Evolutionary conservation across 2,329 filamentous ascomycete species (phyloP).

Genomic region (Ophiostoma ulmi): DNA sequence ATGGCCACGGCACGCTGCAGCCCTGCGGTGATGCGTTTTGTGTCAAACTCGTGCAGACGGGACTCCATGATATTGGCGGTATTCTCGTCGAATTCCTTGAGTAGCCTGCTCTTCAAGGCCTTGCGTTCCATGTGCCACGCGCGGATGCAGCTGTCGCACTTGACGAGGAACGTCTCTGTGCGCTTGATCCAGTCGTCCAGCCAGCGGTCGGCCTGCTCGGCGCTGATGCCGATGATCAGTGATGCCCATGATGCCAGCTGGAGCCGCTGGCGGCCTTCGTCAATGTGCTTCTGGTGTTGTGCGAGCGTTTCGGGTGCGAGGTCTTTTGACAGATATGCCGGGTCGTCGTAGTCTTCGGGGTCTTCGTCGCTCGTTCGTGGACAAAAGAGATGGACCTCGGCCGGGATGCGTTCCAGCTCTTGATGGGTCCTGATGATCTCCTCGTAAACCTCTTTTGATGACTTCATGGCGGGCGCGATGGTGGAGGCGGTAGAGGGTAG

Average conservation of each 20-base stretch:
- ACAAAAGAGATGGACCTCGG: slow-evolving; percentile 61
- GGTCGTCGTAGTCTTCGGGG: slow-evolving; percentile 57
- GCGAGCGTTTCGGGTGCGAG: slow-evolving; percentile 49
- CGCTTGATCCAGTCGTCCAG: slow-evolving; percentile 54
- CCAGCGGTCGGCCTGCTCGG: slow-evolving; percentile 55
- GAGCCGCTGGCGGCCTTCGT: slow-evolving; percentile 51
- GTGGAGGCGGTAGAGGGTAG: neutral
- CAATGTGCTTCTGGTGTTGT: slow-evolving; percentile 41
- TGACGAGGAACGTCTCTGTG: slow-evolving; percentile 54
- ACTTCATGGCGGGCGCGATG: slow-evolving; percentile 33
- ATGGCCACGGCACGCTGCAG: slow-evolving; percentile 49
- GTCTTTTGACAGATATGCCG: slow-evolving; percentile 39
- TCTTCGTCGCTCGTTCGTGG: slow-evolving; percentile 61
- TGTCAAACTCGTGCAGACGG: slow-evolving; percentile 39
- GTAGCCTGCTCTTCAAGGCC: slow-evolving; percentile 56
- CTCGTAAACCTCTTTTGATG: slow-evolving; percentile 34
- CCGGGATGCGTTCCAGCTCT: slow-evolving; percentile 41
- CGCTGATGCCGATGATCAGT: slow-evolving; percentile 62
- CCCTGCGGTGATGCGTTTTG: slow-evolving; percentile 34
- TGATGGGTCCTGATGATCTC: slow-evolving; percentile 43
- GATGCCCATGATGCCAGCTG: slow-evolving; percentile 63
- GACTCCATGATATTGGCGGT: slow-evolving; percentile 38
- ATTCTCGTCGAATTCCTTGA: slow-evolving; percentile 48
- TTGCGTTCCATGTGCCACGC: slow-evolving; percentile 69
- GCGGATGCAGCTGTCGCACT: slow-evolving; percentile 65